These are phyloP conservation scores for Colletotrichum eleusines DNA, from an alignment of 2,329 filamentous ascomycete genomes.

Conservation along the genomic window DNA sequence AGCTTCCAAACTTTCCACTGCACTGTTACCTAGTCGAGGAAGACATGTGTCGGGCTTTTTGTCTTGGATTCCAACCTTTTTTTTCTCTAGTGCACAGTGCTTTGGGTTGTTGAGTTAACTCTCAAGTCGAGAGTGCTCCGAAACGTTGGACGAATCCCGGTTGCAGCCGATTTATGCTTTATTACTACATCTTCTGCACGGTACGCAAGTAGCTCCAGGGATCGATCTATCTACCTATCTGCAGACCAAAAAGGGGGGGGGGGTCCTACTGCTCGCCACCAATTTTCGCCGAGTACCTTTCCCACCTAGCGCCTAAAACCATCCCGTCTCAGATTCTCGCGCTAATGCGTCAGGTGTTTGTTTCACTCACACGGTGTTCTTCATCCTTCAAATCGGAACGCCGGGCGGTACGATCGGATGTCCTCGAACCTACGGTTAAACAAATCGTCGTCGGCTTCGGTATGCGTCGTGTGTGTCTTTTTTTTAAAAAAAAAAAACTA, in stretches of 20 bases:
- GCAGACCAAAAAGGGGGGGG: neutral
- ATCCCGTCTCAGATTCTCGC: slow-evolving; percentile 3
- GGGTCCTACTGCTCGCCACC: slow-evolving; percentile 25
- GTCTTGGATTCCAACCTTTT: neutral
- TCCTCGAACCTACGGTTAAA: neutral
- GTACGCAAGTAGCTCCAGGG: too few species aligned
- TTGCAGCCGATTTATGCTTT: neutral
- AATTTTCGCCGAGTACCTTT: neutral
- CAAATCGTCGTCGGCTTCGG: too few species aligned
- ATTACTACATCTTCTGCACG: neutral
- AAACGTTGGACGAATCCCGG: neutral
- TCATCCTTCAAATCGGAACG: neutral
- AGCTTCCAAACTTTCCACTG: neutral
- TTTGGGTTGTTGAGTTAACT: neutral
- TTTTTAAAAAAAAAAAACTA: too few species aligned
- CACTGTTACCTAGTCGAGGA: too few species aligned
- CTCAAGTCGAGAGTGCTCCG: neutral
- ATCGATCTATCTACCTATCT: too few species aligned
- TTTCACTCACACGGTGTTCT: slow-evolving; percentile 30
- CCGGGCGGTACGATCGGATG: neutral
- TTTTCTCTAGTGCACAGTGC: neutral
- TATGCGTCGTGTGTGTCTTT: neutral
- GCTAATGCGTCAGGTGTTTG: slow-evolving; percentile 17
- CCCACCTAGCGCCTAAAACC: slow-evolving; percentile 7
- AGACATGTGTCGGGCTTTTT: neutral